Evolutionary conservation across 2,329 filamentous ascomycete genomes (phyloP), one percentile per base, ranked within the genome.

Genomic region (Trichoderma oligosporum): DNA sequence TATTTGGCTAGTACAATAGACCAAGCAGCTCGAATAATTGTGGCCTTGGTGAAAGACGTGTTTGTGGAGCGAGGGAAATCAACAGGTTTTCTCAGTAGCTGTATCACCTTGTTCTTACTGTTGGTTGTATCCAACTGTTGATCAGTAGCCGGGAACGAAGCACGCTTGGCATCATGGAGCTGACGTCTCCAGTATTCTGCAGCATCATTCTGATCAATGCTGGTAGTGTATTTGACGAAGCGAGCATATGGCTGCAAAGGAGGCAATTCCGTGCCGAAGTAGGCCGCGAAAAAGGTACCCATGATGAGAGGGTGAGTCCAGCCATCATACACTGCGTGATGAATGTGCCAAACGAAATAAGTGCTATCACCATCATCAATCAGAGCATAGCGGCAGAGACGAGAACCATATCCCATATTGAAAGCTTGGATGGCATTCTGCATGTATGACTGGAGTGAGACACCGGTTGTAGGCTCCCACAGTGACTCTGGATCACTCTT

Each of bases 11-110:
- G 51, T 8, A 63, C 31, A 14, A 62, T 52, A 4, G 61, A 61
- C 64, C 64, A 66, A 5, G 64, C 59, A 18, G 63, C 59, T 41
- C 60, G 55, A 24, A 64, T 51, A 3, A 63, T 48, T 2, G 60
- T 64, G 2, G 63, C 60, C 38, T 59, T 46, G n/a, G 60, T 60
- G 39, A 61, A 25, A 11, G 56, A 57, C 2, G 55, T 52, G 18
- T 53, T 42, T 5, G 38, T 53, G 4, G 22, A 29, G 8, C 39
- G 16, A 27, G 55, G 55, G 22, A 57, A 57, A 0, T 53, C 27
- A 6, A 57, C 22, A 9, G 22, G 22, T 29, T 57, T 57, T 12
- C 27, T 8, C 12, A 38, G 29, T 14, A 57, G 18, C 12, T 27
- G 36, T n/a, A 38, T 53, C 4, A 45, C 47, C 4, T 57, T 16